Evolutionary conservation across 2,329 filamentous ascomycete genomes (phyloP).

Genomic region (Mycocentrospora acerina): DNA sequence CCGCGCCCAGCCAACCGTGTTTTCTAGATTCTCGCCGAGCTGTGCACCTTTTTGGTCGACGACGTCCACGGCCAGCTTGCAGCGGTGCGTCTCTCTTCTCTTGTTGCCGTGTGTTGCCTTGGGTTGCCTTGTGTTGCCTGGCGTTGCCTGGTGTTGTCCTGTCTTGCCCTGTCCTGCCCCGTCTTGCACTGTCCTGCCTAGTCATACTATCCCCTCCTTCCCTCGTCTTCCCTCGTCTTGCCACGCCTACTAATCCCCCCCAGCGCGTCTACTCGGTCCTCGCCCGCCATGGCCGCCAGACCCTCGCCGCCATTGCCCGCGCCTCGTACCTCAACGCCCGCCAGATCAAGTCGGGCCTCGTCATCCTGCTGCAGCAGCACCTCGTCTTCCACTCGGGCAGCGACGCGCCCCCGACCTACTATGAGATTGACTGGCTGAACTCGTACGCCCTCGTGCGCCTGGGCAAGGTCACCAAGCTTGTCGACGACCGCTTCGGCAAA

Average conservation of each 20-base stretch:
- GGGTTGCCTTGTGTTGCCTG: slow-evolving; percentile 4
- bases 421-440: slow-evolving; percentile 78
- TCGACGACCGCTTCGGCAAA: slow-evolving; percentile 73
- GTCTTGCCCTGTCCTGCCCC: not conserved
- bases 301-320: slow-evolving; percentile 67
- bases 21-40: slow-evolving; percentile 75
- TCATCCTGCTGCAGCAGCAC: slow-evolving; percentile 84
- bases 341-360: slow-evolving; percentile 78
- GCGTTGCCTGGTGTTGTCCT: no score
- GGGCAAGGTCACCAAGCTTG: slow-evolving; percentile 76
- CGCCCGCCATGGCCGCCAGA: slow-evolving; percentile 75
- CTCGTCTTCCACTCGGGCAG: slow-evolving; percentile 73
- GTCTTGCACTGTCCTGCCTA: slow-evolving; percentile 4
- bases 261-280: slow-evolving; percentile 85
- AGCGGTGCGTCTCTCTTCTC: slow-evolving; percentile 60
- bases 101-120: not conserved
- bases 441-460: slow-evolving; percentile 81
- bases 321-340: slow-evolving; percentile 72
- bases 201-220: no score
- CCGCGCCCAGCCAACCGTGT: slow-evolving; percentile 39
- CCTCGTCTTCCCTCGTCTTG: slow-evolving; percentile 3
- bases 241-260: slow-evolving; percentile 3
- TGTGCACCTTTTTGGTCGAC: slow-evolving; percentile 85
- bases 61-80: slow-evolving; percentile 90
- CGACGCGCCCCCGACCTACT: slow-evolving; percentile 66